A percentile compares a stretch with the other conserved stretches of the same genome.
Evolutionary conservation across 2,329 filamentous ascomycete genomes (phyloP).

Genomic region (Pleochaeta shiraiana): DNA sequence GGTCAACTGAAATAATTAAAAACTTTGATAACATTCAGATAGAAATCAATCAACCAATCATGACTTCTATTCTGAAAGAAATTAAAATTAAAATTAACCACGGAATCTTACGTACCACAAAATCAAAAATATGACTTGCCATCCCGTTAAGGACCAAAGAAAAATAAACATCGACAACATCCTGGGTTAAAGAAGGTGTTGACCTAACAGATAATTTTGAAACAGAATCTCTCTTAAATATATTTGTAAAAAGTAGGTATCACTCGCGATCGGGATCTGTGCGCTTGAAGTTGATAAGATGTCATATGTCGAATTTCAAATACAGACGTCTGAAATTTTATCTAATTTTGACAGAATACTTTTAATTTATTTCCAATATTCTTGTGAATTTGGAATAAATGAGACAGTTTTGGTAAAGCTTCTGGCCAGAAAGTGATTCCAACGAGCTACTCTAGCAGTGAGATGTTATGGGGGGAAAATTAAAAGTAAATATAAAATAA

Average conservation of each 20-base stretch:
- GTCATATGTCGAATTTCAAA: background rate
- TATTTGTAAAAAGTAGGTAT: background rate
- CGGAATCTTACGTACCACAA: background rate
- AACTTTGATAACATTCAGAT: background rate
- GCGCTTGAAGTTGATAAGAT: background rate
- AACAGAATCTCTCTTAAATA: background rate
- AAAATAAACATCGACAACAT: background rate
- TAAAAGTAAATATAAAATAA: background rate
- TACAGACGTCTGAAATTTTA: background rate
- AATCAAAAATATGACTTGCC: background rate
- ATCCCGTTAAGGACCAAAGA: background rate
- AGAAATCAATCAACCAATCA: background rate
- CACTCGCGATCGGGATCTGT: background rate
- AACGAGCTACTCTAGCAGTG: background rate
- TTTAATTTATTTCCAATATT: no score
- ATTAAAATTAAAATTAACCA: no score
- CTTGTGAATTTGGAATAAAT: background rate
- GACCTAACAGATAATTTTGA: background rate
- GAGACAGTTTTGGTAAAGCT: background rate
- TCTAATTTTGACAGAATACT: background rate
- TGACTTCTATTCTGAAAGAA: no score
- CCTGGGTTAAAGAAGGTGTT: background rate
- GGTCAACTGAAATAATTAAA: background rate
- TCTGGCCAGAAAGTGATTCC: background rate
- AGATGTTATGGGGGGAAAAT: background rate